These are phyloP conservation scores for Fusarium pilosicola DNA, from an alignment of 2,329 filamentous ascomycete species.

Conservation along the genomic window DNA sequence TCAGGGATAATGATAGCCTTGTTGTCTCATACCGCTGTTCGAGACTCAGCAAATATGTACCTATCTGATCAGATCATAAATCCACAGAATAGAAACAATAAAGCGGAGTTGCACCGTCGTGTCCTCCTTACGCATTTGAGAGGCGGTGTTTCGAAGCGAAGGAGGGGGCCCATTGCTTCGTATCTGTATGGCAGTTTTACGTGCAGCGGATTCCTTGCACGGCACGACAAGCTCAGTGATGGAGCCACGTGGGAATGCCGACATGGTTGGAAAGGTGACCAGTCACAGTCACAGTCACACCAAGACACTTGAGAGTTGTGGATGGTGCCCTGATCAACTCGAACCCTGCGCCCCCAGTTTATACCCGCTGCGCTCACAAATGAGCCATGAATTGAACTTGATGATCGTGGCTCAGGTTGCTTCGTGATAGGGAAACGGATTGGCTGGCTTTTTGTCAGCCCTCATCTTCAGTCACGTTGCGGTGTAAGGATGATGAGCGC, in stretches of 20 bases:
- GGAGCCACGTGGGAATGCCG: conserved; percentile 42
- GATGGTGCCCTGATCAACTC: neutral
- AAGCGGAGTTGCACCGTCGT: neutral
- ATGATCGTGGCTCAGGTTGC: conserved; percentile 13
- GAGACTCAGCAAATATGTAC: neutral
- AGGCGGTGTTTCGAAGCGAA: conserved; percentile 10
- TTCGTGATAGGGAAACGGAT: conserved; percentile 1
- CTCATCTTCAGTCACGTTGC: conserved; percentile 2
- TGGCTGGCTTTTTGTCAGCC: neutral
- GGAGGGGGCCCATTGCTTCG: neutral
- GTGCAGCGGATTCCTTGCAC: conserved; percentile 25
- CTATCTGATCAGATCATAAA: conserved; percentile 17
- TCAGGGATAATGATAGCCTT: conserved; percentile 1
- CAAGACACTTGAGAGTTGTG: neutral
- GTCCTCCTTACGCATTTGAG: neutral
- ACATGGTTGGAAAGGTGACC: conserved; percentile 36
- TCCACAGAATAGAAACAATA: neutral
- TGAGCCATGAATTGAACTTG: conserved; percentile 16
- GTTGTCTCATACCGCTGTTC: neutral
- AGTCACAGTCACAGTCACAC: conserved; percentile 26
- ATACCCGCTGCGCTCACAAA: conserved; percentile 8
- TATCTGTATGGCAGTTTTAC: conserved; percentile 33
- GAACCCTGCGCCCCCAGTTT: neutral
- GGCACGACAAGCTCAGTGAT: conserved; percentile 31
- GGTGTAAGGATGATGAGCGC: conserved; percentile 26